Base-by-base conservation (phyloP, 805 yeast genomes). In the Monosporozyma servazzii region DNA sequence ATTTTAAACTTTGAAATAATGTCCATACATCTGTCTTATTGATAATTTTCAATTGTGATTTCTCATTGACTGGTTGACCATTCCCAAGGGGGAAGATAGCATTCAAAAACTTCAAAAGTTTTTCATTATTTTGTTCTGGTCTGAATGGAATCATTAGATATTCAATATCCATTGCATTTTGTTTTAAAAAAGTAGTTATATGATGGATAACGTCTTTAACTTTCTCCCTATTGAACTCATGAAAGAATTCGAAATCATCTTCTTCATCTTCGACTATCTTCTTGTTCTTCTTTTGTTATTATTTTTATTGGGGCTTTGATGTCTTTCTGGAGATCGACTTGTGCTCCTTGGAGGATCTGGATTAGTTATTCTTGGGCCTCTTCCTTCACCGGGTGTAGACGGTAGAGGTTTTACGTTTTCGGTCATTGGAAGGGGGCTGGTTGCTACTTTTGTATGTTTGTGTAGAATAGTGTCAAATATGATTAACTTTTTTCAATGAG, bases 141-240 rank as follows among this genome's bases (percentile, higher is more conserved):
- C 96, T 69, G 68, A 84, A 87, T 0, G 96, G 93, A 37, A 89
- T 73, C 57, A 88, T 73, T 1, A 89, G 65, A 50, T 82, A 82
- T 6, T 95, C 95, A 0, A 87, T 78, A 58, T 82, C 79, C 1
- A 86, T 71, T 27, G 90, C 93, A 51, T 81, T 75, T 9, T 71
- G 71, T 62, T 88, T 88, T 55, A 89, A 67, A 54, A 85, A 89
- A 5, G 78, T 77, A 0, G 96, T 87, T 44, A 88, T 78, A 25
- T 75, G 60, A 65, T 86, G 93, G 39, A 88, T 76, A 27, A 84
- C 72, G 29, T 79, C 80, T 62, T 82, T 82, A 20, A 88, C 77
- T 48, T 81, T 80, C 56, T 81, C 81, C 50, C 91, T 71, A 21
- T 82, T 75, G 57, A 84, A 80, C 56, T 79, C 75, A 55, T 73